Percentiles rank a stretch among this genome's conserved stretches.
Evolutionary conservation across 2,329 filamentous ascomycete genomes (phyloP).

Genomic region (Pestalotiopsis sp.): DNA sequence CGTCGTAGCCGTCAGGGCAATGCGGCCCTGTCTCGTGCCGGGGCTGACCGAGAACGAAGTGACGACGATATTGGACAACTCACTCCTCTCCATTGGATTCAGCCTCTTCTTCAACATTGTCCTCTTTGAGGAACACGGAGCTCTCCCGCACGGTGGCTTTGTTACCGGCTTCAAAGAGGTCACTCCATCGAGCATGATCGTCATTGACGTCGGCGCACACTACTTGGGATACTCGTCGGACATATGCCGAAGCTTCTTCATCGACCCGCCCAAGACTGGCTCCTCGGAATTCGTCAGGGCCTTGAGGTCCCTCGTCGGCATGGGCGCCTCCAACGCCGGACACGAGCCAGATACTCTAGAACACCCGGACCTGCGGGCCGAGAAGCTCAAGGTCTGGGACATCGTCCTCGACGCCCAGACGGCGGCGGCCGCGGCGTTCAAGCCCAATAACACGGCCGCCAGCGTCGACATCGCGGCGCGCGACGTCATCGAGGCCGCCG

Average conservation of each 20-base stretch:
- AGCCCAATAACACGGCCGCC: constrained; percentile 55
- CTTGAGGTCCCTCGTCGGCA: not conserved
- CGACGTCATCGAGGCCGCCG: constrained; percentile 56
- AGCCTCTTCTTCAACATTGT: constrained; percentile 66
- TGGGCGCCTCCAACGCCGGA: not conserved
- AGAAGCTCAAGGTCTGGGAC: constrained; percentile 61
- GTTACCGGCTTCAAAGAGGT: constrained; percentile 52
- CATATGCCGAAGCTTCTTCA: constrained; percentile 64
- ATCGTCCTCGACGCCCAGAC: constrained; percentile 65
- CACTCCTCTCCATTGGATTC: constrained; percentile 55
- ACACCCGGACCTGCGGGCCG: constrained; percentile 30
- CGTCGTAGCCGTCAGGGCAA: constrained; percentile 60
- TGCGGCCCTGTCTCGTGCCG: constrained; percentile 54
- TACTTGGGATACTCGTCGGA: constrained; percentile 65
- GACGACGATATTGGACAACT: constrained; percentile 54
- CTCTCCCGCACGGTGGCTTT: constrained; percentile 55
- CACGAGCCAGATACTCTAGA: not conserved
- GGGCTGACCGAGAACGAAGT: constrained; percentile 62
- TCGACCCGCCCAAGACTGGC: constrained; percentile 30
- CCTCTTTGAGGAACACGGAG: constrained; percentile 58
- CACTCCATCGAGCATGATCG: constrained; percentile 55
- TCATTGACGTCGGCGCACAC: constrained; percentile 65
- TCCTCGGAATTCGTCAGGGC: not conserved
- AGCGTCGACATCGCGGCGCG: constrained; percentile 63
- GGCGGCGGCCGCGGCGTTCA: constrained; percentile 52